Conservation (phyloP, 2,329 filamentous ascomycete genomes). For the Colletotrichum limetticola region DNA sequence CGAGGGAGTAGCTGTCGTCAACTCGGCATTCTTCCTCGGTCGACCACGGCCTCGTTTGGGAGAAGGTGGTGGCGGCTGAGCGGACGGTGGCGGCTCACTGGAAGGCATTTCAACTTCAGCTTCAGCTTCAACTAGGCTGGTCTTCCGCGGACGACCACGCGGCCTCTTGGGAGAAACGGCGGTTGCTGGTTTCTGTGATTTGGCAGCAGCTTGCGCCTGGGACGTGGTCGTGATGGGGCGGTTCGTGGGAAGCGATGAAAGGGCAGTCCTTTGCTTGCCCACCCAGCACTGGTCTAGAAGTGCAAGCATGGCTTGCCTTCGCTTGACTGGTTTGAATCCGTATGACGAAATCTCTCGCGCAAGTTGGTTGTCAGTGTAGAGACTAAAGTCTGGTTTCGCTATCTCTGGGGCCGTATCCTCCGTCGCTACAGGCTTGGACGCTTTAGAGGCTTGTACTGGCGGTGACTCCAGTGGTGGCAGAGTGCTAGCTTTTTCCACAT, state of each 20-base stretch:
- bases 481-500: neutral
- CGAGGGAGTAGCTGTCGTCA: neutral
- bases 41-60: slow-evolving; percentile 22
- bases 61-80: slow-evolving; percentile 40
- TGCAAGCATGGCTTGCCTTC: slow-evolving; percentile 74
- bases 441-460: neutral
- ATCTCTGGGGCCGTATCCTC: neutral
- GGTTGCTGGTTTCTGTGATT: slow-evolving; percentile 28
- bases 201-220: neutral
- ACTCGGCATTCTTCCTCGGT: slow-evolving; percentile 15
- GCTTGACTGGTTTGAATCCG: slow-evolving; percentile 79
- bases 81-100: slow-evolving; percentile 48
- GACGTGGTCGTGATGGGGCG: slow-evolving; percentile 21
- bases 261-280: slow-evolving; percentile 54
- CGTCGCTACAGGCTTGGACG: neutral
- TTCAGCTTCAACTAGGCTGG: neutral
- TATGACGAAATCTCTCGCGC: slow-evolving; percentile 70
- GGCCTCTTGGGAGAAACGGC: slow-evolving; percentile 38
- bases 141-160: slow-evolving; percentile 54
- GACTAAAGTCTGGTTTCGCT: slow-evolving; percentile 64
- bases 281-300: slow-evolving; percentile 78
- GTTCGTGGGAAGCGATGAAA: slow-evolving; percentile 38
- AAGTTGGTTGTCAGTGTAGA: slow-evolving; percentile 72
- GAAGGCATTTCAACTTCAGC: slow-evolving; percentile 10
- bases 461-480: neutral